Percentiles rank a stretch among this genome's conserved stretches.
phyloP scores from a whole-genome alignment of 768 basidiomycete species.

The Kwoniella dejecticola region DNA sequence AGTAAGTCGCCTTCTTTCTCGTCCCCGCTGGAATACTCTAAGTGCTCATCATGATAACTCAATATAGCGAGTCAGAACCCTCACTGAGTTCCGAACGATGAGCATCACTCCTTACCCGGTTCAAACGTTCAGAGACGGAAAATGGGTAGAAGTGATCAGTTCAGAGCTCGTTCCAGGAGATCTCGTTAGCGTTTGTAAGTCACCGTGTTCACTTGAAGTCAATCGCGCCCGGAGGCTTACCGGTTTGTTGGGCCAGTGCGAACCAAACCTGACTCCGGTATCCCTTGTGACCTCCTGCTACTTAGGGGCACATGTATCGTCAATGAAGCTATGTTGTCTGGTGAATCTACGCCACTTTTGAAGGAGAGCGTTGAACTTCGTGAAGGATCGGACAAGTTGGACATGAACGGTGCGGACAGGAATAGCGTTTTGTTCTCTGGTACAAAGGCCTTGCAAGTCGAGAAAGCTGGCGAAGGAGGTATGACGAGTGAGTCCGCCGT shows the following conservation, averaged over 20 bases:
- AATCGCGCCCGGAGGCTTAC: neutral
- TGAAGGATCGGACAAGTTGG: conserved; percentile 71
- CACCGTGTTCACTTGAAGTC: neutral
- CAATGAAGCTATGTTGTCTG: conserved; percentile 98
- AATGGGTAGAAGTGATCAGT: conserved; percentile 79
- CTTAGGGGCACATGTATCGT: conserved; percentile 91
- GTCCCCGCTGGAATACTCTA: neutral
- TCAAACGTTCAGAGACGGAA: conserved; percentile 71
- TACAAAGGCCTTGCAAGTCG: conserved; percentile 92
- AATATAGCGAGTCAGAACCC: conserved; percentile 83
- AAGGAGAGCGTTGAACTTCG: conserved; percentile 92
- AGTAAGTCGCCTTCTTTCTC: conserved; percentile 60
- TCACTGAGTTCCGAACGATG: conserved; percentile 97
- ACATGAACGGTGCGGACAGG: conserved; percentile 83
- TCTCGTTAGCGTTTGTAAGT: conserved; percentile 75
- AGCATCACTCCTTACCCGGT: conserved; percentile 87
- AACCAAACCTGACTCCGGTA: conserved; percentile 71
- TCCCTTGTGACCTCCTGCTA: conserved; percentile 92
- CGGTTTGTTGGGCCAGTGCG: conserved; percentile 50
- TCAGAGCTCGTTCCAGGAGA: conserved; percentile 91
- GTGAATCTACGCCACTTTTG: conserved; percentile 93
- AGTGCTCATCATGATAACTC: too few relatives aligned
- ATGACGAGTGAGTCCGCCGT: conserved; percentile 54
- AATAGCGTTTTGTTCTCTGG: conserved; percentile 89
- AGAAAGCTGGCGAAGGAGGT: conserved; percentile 57